phyloP scores from a whole-genome alignment of 2,329 filamentous ascomycete genomes.

The Colletotrichum sp. region DNA sequence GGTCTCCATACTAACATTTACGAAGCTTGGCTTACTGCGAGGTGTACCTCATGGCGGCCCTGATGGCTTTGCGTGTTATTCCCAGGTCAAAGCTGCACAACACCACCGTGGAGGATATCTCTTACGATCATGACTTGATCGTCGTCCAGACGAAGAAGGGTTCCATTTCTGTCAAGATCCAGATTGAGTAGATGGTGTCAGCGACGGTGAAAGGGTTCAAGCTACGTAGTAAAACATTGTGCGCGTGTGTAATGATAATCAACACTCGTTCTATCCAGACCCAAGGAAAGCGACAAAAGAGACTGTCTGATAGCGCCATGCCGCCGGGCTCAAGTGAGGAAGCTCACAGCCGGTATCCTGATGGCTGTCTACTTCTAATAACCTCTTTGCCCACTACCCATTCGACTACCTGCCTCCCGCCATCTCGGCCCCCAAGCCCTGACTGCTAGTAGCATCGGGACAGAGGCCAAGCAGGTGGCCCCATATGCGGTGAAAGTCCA shows the following conservation, averaged over 20 bases:
- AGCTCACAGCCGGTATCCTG: neutral
- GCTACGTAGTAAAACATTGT: neutral
- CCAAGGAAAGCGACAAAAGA: neutral
- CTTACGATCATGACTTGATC: slow-evolving; percentile 32
- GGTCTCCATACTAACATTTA: neutral
- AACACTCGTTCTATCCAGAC: neutral
- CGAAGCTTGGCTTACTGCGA: slow-evolving; percentile 33
- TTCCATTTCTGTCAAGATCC: slow-evolving; percentile 14
- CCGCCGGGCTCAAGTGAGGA: neutral
- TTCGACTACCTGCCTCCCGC: neutral
- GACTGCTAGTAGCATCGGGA: neutral
- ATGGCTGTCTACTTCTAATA: neutral
- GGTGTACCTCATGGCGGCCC: slow-evolving; percentile 28
- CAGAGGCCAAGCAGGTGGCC: neutral
- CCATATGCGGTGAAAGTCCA: neutral
- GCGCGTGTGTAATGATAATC: neutral
- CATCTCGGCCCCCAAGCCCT: neutral
- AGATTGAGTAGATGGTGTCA: neutral
- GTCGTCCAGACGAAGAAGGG: slow-evolving; percentile 24
- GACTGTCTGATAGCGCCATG: neutral
- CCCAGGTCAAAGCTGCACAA: slow-evolving; percentile 30
- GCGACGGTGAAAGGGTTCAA: neutral
- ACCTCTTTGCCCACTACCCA: neutral
- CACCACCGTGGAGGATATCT: slow-evolving; percentile 31
- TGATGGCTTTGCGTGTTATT: slow-evolving; percentile 31